phyloP scores from a whole-genome alignment of 352 stramenopile genomes.

The Phytophthora niederhauseri region DNA sequence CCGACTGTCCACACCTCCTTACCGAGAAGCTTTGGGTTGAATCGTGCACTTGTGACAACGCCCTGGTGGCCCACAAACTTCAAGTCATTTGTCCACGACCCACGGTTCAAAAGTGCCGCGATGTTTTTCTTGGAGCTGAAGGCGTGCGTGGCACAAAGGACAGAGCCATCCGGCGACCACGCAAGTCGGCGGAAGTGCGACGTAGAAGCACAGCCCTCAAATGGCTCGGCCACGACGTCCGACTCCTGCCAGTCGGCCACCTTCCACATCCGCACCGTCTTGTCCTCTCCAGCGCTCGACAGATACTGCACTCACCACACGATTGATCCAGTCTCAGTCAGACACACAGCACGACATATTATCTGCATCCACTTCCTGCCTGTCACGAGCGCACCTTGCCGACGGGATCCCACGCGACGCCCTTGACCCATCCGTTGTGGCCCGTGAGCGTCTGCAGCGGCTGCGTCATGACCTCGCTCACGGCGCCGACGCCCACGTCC shows the following conservation, averaged over 20 bases:
- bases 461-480: constrained; percentile 77
- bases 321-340: background rate
- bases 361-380: background rate
- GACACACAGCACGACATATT: background rate
- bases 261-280: constrained; percentile 85
- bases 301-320: constrained; percentile 54
- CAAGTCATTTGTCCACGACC: constrained; percentile 82
- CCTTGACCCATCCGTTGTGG: constrained; percentile 90
- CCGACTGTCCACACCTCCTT: background rate
- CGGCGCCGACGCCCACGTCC: constrained; percentile 62
- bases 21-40: constrained; percentile 86
- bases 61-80: constrained; percentile 87
- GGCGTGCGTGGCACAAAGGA: constrained; percentile 82
- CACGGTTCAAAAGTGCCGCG: constrained; percentile 74
- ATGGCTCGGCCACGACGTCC: constrained; percentile 71
- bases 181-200: constrained; percentile 87
- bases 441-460: constrained; percentile 77
- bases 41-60: constrained; percentile 82
- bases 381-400: constrained; percentile 55
- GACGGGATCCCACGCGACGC: constrained; percentile 86
- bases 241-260: constrained; percentile 80
- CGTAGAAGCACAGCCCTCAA: constrained; percentile 75
- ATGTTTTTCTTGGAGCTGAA: constrained; percentile 91
- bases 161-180: constrained; percentile 84
- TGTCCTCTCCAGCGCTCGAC: constrained; percentile 88